phyloP scores from a whole-genome alignment of 2,329 filamentous ascomycete species.

The Xylaria digitata region DNA sequence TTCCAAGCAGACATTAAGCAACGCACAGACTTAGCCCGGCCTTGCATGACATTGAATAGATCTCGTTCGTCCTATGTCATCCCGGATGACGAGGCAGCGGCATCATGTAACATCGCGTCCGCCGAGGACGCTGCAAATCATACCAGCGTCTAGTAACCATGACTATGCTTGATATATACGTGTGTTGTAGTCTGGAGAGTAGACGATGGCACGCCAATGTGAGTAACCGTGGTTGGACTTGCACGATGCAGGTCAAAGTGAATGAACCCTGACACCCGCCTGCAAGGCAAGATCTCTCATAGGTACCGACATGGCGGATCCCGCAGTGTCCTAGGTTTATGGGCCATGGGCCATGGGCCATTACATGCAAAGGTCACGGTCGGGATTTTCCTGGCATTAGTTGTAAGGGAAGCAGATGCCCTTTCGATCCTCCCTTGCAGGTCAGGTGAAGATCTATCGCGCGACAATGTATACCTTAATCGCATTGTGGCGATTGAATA shows the following conservation, averaged over 20 bases:
- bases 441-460: slow-evolving; percentile 2
- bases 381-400: not conserved
- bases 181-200: slow-evolving; percentile 1
- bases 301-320: slow-evolving; percentile 47
- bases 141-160: slow-evolving; percentile 23
- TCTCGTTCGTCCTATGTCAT: slow-evolving; percentile 47
- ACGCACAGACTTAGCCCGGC: slow-evolving; percentile 35
- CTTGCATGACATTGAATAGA: slow-evolving; percentile 40
- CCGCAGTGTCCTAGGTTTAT: slow-evolving; percentile 1
- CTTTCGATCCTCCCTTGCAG: not conserved
- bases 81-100: slow-evolving; percentile 32
- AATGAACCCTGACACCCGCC: slow-evolving; percentile 29
- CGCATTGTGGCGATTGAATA: not conserved
- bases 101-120: slow-evolving; percentile 33
- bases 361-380: slow-evolving; percentile 7
- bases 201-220: slow-evolving; percentile 20
- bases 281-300: slow-evolving; percentile 29
- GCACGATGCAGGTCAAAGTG: slow-evolving; percentile 38
- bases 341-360: not conserved
- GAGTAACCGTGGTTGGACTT: slow-evolving; percentile 18
- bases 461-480: not conserved
- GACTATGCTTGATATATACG: slow-evolving; percentile 2
- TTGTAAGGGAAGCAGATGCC: not conserved
- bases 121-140: slow-evolving; percentile 31
- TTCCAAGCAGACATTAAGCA: slow-evolving; percentile 25